Evolutionary conservation across 345 rosid genomes (phyloP).

Genomic region (Draba incana): DNA sequence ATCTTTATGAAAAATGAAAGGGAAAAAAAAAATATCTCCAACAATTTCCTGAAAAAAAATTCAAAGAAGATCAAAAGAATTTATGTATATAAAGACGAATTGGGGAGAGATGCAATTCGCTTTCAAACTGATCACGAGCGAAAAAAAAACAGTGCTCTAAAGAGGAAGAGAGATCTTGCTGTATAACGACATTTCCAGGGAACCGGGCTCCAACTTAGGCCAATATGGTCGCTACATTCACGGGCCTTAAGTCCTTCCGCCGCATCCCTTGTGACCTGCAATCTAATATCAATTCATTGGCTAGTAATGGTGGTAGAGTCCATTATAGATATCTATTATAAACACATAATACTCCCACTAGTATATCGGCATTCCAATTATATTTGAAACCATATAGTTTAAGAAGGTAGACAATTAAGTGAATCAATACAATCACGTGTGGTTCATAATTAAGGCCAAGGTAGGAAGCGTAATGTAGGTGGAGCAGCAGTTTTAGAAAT

Average conservation of each 20-base stretch:
- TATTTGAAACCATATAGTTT: conserved; percentile 20
- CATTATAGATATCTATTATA: conserved; percentile 38
- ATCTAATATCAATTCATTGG: conserved; percentile 43
- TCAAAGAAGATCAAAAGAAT: not conserved
- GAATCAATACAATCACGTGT: conserved; percentile 17
- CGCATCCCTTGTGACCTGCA: conserved; percentile 42
- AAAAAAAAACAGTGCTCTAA: not conserved
- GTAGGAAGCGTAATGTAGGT: no score
- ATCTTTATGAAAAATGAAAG: not conserved
- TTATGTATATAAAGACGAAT: conserved; percentile 3
- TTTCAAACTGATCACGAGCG: not conserved
- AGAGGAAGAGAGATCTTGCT: not conserved
- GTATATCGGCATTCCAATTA: conserved; percentile 1
- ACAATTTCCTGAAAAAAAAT: not conserved
- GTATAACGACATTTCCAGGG: no score
- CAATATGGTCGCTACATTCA: conserved; percentile 50
- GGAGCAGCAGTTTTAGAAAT: not conserved
- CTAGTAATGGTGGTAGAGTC: conserved; percentile 49
- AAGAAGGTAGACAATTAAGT: conserved; percentile 19
- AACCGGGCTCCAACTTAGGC: conserved; percentile 22
- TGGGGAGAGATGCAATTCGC: not conserved
- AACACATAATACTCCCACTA: not conserved
- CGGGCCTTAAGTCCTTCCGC: conserved; percentile 45
- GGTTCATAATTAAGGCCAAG: not conserved
- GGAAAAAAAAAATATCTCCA: not conserved